A percentile compares a stretch with the other conserved stretches of the same genome.
Conservation (phyloP, 2,329 filamentous ascomycete genomes). For the Exophiala calicioides region DNA sequence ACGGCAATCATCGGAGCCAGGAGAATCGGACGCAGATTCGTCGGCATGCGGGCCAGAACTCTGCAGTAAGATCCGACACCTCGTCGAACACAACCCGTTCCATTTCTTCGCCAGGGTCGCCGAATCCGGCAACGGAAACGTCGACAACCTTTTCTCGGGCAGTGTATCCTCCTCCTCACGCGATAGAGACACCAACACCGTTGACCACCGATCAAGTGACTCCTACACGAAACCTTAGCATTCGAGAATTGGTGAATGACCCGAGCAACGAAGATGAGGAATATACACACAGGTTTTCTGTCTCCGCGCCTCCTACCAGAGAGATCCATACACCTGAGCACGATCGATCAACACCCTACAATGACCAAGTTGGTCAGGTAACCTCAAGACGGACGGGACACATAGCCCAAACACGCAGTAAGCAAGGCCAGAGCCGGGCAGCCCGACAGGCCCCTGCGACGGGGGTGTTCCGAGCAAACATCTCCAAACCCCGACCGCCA, state of each 20-base stretch:
- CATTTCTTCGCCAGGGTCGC: neutral
- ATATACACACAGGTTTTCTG: conserved; percentile 5
- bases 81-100: no score
- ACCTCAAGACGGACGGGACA: no score
- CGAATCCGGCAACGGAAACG: neutral
- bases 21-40: conserved; percentile 23
- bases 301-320: neutral
- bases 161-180: neutral
- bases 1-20: conserved; percentile 22
- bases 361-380: no score
- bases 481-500: conserved; percentile 12
- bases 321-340: no score
- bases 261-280: conserved; percentile 12
- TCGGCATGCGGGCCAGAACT: conserved; percentile 21
- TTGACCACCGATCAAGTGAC: neutral
- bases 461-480: conserved; percentile 8
- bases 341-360: no score
- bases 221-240: conserved; percentile 11
- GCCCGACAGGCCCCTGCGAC: neutral
- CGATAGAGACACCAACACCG: neutral
- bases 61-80: conserved; percentile 8
- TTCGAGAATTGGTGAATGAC: conserved; percentile 17
- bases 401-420: conserved; percentile 12
- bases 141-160: no score
- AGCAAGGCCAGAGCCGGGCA: conserved; percentile 1